Evolutionary conservation across 106 monocot genomes (phyloP).

Genomic region (Amphibolis antarctica): DNA sequence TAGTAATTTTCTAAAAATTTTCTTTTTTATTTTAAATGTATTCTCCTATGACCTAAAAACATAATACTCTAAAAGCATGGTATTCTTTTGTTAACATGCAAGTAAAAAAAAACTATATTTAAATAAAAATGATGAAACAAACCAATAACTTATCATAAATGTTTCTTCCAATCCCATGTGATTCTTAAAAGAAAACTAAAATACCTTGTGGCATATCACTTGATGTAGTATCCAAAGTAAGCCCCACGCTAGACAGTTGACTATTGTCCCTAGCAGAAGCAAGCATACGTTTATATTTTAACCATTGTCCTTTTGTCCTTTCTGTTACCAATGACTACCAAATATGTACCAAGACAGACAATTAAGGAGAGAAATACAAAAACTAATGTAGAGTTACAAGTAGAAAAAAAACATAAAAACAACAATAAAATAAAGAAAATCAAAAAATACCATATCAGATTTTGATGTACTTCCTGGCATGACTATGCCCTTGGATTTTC

Average conservation of each 20-base stretch:
- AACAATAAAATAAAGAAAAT: too few species aligned
- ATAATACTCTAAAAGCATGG: too few species aligned
- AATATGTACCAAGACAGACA: background rate
- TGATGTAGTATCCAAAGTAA: background rate
- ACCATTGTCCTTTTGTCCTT: slow-evolving; percentile 63
- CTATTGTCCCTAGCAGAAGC: slow-evolving; percentile 31
- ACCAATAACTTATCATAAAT: background rate
- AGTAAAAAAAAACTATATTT: too few species aligned
- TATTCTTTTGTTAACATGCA: too few species aligned
- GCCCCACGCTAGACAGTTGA: slow-evolving; percentile 3
- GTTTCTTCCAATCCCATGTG: background rate
- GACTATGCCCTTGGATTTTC: slow-evolving; percentile 48
- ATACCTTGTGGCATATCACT: slow-evolving; percentile 1
- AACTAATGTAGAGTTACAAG: background rate
- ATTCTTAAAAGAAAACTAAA: slow-evolving; percentile 16
- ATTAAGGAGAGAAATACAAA: background rate
- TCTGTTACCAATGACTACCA: slow-evolving; percentile 79
- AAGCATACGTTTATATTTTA: slow-evolving; percentile 79
- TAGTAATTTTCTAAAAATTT: too few species aligned
- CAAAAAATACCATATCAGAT: slow-evolving; percentile 30
- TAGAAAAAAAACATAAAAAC: background rate
- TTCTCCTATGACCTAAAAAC: too few species aligned
- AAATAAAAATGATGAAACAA: too few species aligned
- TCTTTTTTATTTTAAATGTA: too few species aligned
- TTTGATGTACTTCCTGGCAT: slow-evolving; percentile 37